Base-by-base conservation (phyloP, 192 early-diverging fungal species). In the Coemansia sp. region DNA sequence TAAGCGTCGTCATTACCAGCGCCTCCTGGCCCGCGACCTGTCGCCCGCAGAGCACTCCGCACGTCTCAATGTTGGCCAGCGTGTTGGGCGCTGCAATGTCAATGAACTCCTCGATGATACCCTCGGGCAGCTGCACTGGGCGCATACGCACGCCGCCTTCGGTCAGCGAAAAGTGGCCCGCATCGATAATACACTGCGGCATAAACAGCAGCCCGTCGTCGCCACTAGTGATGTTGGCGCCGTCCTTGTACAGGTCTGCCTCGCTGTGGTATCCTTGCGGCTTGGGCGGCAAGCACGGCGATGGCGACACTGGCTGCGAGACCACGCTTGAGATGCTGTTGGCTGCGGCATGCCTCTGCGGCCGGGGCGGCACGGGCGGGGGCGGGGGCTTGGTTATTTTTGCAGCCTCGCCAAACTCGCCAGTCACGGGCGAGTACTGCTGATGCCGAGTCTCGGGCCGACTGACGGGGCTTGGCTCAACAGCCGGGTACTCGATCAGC, bases 61-160 rank as follows among this genome's bases (percentile, higher is more conserved):
- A 95, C 1, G 94, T 96, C 67, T 96, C 95, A 19, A 96, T 73
- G 65, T 96, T 96, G 22, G 84, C 82, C 4, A 62, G 63, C 1
- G 95, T 96, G 72, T 96, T 95, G 6, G 39, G 39, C 9, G 71
- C 64, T 1, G 94, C 93, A 61, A 94, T 87, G 51, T 80, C 76
- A 36, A 92, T 68, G 60, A 96, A 96, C 34, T 84, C 82, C 2
- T 88, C 85, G 9, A 90, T 72, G 27, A 95, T 74, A 8, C 82
- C 77, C n/a, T 72, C 67, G 39, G 94, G 93, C 15, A 94, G 65
- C 53, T 83, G 77, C 29, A 95, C 72, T 13, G 72, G 82, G 44
- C 94, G 86, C 69, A 95, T 80, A 41, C 87, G 85, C 61, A 78
- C 77, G 39, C 88, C 89, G 69, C 81, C 85, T 68, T 85, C 80